phyloP scores from a whole-genome alignment of 2,329 filamentous ascomycete species.

The Fusarium sarcochroum region DNA sequence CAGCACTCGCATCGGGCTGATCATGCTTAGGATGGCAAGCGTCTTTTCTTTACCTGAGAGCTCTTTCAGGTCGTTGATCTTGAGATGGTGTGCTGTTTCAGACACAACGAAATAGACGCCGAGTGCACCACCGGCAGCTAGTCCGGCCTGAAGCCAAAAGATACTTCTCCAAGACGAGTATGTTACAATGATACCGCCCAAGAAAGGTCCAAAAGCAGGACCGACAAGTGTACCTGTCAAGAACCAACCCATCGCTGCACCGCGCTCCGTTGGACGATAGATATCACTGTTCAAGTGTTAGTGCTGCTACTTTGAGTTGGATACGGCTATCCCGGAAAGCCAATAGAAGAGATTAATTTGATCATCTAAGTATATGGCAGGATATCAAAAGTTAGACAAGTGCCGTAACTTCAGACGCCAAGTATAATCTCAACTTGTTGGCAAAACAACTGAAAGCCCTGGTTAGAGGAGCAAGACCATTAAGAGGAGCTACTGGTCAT shows the following conservation, averaged over 20 bases:
- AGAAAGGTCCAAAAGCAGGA: conserved; percentile 77
- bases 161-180: conserved; percentile 80
- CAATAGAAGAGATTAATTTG: background rate
- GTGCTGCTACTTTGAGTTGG: background rate
- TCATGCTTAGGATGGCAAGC: conserved; percentile 70
- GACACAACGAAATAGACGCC: conserved; percentile 77
- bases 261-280: conserved; percentile 76
- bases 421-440: background rate
- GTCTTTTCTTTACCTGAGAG: conserved; percentile 64
- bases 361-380: background rate
- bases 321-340: background rate
- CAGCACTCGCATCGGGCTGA: conserved; percentile 76
- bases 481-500: too few relatives aligned
- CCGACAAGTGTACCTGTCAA: conserved; percentile 79
- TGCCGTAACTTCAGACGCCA: background rate
- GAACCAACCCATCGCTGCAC: conserved; percentile 81
- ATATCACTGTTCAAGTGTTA: conserved; percentile 63
- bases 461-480: background rate
- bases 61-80: conserved; percentile 72
- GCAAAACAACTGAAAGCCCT: background rate
- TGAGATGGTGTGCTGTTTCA: conserved; percentile 78
- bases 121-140: conserved; percentile 71
- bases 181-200: conserved; percentile 83
- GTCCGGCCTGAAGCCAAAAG: conserved; percentile 81
- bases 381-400: too few relatives aligned